A percentile compares a stretch with the other conserved stretches of the same genome.
Conservation (phyloP, 495 filamentous ascomycete species). For the Trichoderma asperelloides region DNA sequence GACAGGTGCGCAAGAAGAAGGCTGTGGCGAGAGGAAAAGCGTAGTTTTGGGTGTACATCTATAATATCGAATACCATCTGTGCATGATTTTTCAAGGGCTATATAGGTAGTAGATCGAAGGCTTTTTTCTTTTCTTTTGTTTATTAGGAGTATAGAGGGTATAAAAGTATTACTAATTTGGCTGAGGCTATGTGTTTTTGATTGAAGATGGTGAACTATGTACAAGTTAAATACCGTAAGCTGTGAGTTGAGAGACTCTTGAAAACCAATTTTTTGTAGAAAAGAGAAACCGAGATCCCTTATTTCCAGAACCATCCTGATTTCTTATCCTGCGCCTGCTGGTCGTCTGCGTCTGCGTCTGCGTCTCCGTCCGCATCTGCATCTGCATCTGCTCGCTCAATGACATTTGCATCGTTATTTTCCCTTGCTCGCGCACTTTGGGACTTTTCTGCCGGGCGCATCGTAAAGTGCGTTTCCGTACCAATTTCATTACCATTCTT, state of each 20-base stretch:
- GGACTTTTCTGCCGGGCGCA: conserved; percentile 1
- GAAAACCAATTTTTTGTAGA: not conserved
- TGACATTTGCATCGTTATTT: conserved; percentile 4
- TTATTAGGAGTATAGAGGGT: not conserved
- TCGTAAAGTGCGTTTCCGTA: conserved; percentile 9
- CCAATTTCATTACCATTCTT: conserved; percentile 13
- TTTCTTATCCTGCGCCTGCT: conserved; percentile 13
- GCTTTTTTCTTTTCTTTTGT: not conserved
- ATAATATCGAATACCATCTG: not conserved
- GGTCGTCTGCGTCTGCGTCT: not conserved
- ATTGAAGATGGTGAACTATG: not conserved
- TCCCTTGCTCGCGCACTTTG: not conserved
- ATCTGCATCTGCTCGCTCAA: not conserved
- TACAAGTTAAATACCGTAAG: not conserved
- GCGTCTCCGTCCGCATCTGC: not conserved
- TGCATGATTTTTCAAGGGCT: not conserved
- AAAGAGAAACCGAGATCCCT: not conserved
- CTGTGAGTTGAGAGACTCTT: not conserved
- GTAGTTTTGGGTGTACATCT: not conserved
- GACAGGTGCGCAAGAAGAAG: conserved; percentile 43
- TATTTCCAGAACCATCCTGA: conserved; percentile 27
- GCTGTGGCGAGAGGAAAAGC: conserved; percentile 15
- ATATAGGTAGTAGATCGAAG: not conserved
- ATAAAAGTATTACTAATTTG: not conserved
- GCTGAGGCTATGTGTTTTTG: not conserved